A percentile compares a stretch with the other conserved stretches of the same genome.
Evolutionary conservation across 495 filamentous ascomycete genomes (phyloP).

Genomic region (Aspergillus taichungensis): DNA sequence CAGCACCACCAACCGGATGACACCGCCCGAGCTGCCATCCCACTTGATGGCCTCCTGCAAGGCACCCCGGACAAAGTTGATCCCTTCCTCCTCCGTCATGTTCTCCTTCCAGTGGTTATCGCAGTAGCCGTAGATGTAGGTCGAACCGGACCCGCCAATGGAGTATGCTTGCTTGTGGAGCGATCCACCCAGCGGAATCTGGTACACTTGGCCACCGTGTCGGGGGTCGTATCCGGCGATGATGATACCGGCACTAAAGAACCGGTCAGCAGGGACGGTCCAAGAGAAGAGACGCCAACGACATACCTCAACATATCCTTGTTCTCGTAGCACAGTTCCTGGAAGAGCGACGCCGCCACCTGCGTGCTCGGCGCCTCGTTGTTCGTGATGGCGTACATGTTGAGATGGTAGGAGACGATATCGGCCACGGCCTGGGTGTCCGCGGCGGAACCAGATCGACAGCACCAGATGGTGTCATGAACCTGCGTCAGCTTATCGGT

Average conservation of each 20-base stretch:
- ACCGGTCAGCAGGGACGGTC: background rate
- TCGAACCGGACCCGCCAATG: slow-evolving; percentile 94
- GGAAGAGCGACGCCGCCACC: slow-evolving; percentile 88
- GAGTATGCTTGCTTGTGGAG: slow-evolving; percentile 95
- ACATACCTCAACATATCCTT: slow-evolving; percentile 79
- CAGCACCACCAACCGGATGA: slow-evolving; percentile 94
- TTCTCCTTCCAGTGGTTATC: slow-evolving; percentile 92
- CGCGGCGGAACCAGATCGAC: slow-evolving; percentile 90
- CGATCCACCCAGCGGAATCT: slow-evolving; percentile 92
- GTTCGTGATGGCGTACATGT: slow-evolving; percentile 82
- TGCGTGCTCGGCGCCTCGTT: slow-evolving; percentile 84
- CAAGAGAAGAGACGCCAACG: background rate
- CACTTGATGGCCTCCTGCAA: slow-evolving; percentile 94
- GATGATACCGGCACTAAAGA: slow-evolving; percentile 80
- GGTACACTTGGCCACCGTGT: slow-evolving; percentile 93
- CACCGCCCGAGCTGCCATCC: slow-evolving; percentile 97
- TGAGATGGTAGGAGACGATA: slow-evolving; percentile 92
- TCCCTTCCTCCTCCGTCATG: slow-evolving; percentile 90
- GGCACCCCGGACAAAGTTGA: slow-evolving; percentile 83
- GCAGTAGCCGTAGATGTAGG: slow-evolving; percentile 98
- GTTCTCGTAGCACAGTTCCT: slow-evolving; percentile 95
- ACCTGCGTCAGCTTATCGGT: slow-evolving; percentile 99
- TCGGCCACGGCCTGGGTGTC: slow-evolving; percentile 97
- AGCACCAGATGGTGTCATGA: slow-evolving; percentile 99
- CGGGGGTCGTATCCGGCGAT: slow-evolving; percentile 92